Evolutionary conservation across 148 eudicot species (phyloP), one percentile per base, ranked within the genome.

Genomic region (Euryodendron excelsum): DNA sequence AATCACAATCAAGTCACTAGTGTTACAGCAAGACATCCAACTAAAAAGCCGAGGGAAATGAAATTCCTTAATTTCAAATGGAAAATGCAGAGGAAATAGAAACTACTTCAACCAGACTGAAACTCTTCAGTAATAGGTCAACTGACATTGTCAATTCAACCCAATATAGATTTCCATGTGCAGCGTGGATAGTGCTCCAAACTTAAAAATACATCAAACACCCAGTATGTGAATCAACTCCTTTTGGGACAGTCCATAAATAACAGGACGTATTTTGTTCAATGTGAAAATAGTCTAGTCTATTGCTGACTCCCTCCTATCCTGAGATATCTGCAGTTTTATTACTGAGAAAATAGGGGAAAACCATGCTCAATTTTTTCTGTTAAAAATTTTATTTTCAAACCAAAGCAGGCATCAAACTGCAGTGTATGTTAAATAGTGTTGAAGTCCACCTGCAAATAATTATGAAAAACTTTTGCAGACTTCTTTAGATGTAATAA

Each of bases 1-100:
- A 45, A 58, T 59, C 37, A 72, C 34, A 60, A 47, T 59, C 18
- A 59, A 44, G 53, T 63, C 60, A 73, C 31, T 0, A 0, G 48
- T 72, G 33, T 10, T 79, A 7, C 27, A 12, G 2, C 34, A 75
- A 75, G 68, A 44, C 45, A 75, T 62, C 41, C 36, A 53, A 74
- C 48, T 41, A 55, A n/a, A 73, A 59, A 59, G 37, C 55, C 11
- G 15, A 30, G 34, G 78, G 39, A 44, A 62, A 21, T 33, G 14
- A 65, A 17, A 34, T 10, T 65, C 5, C 69, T 33, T 17, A 0
- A 27, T 63, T 3, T n/a, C n/a, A n/a, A 41, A 15, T 5, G n/a
- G 39, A n/a, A n/a, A n/a, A n/a, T n/a, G n/a, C n/a, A n/a, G n/a
- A 45, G 48, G 30, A 61, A 56, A 60, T 5, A 74, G 48, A 28